Base-by-base conservation (phyloP, 306 rosid genomes). In the Argentina anserina region DNA sequence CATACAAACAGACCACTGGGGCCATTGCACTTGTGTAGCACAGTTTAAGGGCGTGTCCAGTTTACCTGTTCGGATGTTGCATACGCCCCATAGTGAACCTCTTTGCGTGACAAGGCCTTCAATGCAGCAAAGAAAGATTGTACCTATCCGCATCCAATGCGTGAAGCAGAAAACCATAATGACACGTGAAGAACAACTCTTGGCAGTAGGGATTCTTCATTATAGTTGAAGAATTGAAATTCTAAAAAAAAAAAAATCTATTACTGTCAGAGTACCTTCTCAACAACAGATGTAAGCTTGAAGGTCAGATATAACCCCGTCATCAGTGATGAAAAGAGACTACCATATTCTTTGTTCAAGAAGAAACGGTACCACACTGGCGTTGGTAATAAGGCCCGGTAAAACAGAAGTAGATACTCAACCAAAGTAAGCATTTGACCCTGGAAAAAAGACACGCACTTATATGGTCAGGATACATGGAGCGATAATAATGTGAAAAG, bases 341-440 rank as follows among this genome's bases (percentile, higher is more conserved):
- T 94, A 65, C 98, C 98, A 33, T 94, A 91, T 86, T 94, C 99
- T 78, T 94, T 94, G 90, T 94, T 94, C 82, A 94, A 85, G 81
- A 94, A 94, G 89, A 94, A 94, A n/a, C 96, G 96, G 74, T 94
- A 94, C 99, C 99, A 94, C 61, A 94, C 95, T 17, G 99, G 95
- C 11, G 99, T 86, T 52, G 99, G 99, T 88, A 94, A 71, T 77
- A 94, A 84, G 72, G 99, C 96, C 69, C 97, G 97, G 86, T 94
- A 94, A 72, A 94, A 84, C 72, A 94, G 84, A 63, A 94, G 88
- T 50, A 91, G 75, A 82, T 94, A 94, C 80, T 94, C 99, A 67
- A 91, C 81, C 78, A 91, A 77, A 79, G 97, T 94, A 67, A 94
- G 87, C 96, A 94, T 83, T 88, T 91, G 97, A 79, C 99, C 99